Percentiles rank a stretch among this genome's conserved stretches.
Evolutionary conservation across 768 basidiomycete species (phyloP).

Genomic region (Vararia minispora): DNA sequence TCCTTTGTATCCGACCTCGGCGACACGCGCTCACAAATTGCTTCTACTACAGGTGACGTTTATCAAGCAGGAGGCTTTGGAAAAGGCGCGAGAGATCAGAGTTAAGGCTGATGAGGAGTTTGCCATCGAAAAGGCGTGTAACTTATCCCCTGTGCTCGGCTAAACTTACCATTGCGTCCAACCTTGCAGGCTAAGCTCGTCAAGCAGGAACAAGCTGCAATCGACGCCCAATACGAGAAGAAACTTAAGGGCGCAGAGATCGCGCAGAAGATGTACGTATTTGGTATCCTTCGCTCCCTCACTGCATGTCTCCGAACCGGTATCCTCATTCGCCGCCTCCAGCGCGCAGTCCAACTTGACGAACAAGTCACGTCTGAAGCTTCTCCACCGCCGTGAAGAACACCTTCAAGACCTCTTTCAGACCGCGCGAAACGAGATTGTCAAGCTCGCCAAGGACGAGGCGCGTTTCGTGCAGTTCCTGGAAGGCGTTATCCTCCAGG

Average conservation of each 20-base stretch:
- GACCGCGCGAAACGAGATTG: constrained; percentile 51
- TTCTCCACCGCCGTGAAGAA: constrained; percentile 87
- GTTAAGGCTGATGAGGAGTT: constrained; percentile 99
- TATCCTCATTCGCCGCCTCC: background rate
- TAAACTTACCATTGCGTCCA: background rate
- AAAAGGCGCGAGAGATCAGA: constrained; percentile 94
- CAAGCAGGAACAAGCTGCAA: constrained; percentile 89
- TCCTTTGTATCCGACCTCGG: constrained; percentile 2
- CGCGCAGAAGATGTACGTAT: constrained; percentile 86
- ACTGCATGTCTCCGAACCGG: background rate
- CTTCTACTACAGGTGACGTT: constrained; percentile 65
- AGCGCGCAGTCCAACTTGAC: constrained; percentile 94
- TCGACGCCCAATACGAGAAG: constrained; percentile 93
- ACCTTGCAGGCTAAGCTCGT: constrained; percentile 81
- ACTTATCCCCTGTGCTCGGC: background rate
- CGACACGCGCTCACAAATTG: constrained; percentile 3
- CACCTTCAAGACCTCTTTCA: constrained; percentile 83
- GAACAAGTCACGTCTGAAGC: constrained; percentile 87
- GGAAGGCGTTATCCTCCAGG: constrained; percentile 77
- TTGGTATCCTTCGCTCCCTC: background rate
- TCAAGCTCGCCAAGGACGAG: constrained; percentile 51
- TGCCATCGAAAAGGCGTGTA: constrained; percentile 82
- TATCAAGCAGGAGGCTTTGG: constrained; percentile 96
- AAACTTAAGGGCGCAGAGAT: constrained; percentile 90
- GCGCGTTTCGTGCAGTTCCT: constrained; percentile 73